Percentiles rank a stretch among this genome's conserved stretches.
phyloP scores from a whole-genome alignment of 371 early-diverging fungal species.

The Mortierella sp. region DNA sequence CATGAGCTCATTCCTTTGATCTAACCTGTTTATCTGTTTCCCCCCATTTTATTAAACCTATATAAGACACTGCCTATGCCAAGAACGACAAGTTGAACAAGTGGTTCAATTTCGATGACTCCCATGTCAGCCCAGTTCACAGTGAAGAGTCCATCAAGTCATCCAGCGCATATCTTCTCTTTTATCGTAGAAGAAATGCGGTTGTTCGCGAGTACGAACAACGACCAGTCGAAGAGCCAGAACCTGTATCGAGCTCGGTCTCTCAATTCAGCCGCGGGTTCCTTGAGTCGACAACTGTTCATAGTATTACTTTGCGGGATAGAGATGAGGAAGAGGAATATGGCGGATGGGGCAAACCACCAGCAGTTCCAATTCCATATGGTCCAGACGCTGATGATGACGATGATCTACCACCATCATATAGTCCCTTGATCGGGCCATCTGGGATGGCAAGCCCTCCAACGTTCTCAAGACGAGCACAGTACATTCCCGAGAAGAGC shows the following conservation, averaged over 20 bases:
- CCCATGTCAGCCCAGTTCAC: slow-evolving; percentile 73
- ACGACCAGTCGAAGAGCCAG: slow-evolving; percentile 16
- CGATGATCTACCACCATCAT: slow-evolving; percentile 16
- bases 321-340: slow-evolving; percentile 14
- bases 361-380: slow-evolving; percentile 23
- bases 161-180: slow-evolving; percentile 86
- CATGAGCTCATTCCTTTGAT: background rate
- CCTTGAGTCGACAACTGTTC: slow-evolving; percentile 16
- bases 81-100: slow-evolving; percentile 75
- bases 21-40: slow-evolving; percentile 15
- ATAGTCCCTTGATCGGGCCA: slow-evolving; percentile 29
- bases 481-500: slow-evolving; percentile 12
- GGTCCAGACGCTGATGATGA: slow-evolving; percentile 10
- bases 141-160: slow-evolving; percentile 72
- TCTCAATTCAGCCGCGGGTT: background rate
- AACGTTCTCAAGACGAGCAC: slow-evolving; percentile 11
- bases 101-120: slow-evolving; percentile 95
- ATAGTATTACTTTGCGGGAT: slow-evolving; percentile 8
- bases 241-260: background rate
- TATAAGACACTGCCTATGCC: slow-evolving; percentile 89
- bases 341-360: slow-evolving; percentile 41
- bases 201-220: slow-evolving; percentile 46
- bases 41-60: background rate
- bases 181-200: slow-evolving; percentile 79
- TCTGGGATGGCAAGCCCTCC: slow-evolving; percentile 36